Base-by-base conservation (phyloP, 192 early-diverging fungal genomes). In the Phlyctochytrium planicorne region DNA sequence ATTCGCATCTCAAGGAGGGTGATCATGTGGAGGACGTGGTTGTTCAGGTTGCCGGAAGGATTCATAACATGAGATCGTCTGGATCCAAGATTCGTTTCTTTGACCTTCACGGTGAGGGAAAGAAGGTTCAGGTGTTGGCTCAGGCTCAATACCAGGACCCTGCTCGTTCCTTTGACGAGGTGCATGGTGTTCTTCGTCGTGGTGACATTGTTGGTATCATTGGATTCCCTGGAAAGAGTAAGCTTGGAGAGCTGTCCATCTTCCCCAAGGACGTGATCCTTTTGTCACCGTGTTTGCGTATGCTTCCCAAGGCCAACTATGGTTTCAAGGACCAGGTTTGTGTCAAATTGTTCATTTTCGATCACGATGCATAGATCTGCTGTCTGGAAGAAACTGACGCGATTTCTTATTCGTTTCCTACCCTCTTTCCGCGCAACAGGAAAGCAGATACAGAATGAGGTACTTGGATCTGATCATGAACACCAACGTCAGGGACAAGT, bases 381-480 rank as follows among this genome's bases (percentile, higher is more conserved):
- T 50, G 10, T 14, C 40, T 50, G n/a, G n/a, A n/a, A n/a, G n/a
- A n/a, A n/a, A n/a, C n/a, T n/a, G 30, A 52, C 53, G 10, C 25
- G 20, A 20, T 34, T 62, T 24, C 61, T 6, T 36, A 3, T 33
- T 47, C 40, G 40, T 6, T 20, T 47, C 10, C 20, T 47, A 47
- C 6, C 20, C 40, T 47, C 20, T 29, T 1, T n/a, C n/a, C n/a
- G n/a, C n/a, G n/a, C n/a, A 0, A 34, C 37, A 72, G 70, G 97
- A 98, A 81, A 80, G 88, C 12, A 91, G 97, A 63, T 99, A 96
- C 84, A 91, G 97, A 71, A 91, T 95, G 87, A 92, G 97, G 68
- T 99, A 95, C 80, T 79, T 99, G 67, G 97, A 99, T 78, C 81
- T 99, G 79, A 98, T 99, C 81, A 99, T 99, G 94, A 99, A 99